phyloP scores from a whole-genome alignment of 73 alveolate species.

The Stentor coeruleus region DNA sequence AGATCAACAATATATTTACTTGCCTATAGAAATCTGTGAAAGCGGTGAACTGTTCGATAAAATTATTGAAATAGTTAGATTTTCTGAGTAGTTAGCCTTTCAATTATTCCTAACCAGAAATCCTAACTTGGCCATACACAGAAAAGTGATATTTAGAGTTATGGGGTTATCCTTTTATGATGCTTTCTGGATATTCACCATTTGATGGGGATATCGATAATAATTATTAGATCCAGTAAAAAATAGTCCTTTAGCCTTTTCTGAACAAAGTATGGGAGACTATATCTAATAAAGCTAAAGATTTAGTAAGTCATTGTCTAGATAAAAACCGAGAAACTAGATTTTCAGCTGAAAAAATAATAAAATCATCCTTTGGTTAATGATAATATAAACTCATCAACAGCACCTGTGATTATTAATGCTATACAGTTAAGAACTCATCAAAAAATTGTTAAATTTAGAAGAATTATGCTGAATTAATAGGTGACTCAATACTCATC shows the following conservation, averaged over 20 bases:
- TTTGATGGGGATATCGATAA: conserved; percentile 75
- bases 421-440: background rate
- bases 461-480: conserved; percentile 38
- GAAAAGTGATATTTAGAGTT: conserved; percentile 86
- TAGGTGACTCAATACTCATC: conserved; percentile 34
- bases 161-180: conserved; percentile 81
- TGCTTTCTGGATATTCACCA: conserved; percentile 89
- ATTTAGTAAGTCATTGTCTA: background rate
- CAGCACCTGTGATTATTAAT: background rate
- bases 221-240: conserved; percentile 67
- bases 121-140: conserved; percentile 75
- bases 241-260: conserved; percentile 31
- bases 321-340: conserved; percentile 37
- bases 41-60: conserved; percentile 93
- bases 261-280: conserved; percentile 37
- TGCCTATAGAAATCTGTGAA: conserved; percentile 52
- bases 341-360: conserved; percentile 31
- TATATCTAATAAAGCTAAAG: conserved; percentile 42
- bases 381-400: background rate
- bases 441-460: conserved; percentile 35
- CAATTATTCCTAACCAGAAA: conserved; percentile 80
- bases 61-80: conserved; percentile 63
- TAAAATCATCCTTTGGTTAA: conserved; percentile 38
- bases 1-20: conserved; percentile 35
- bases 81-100: conserved; percentile 82